Evolutionary conservation across 2,329 filamentous ascomycete genomes (phyloP).

Genomic region (Pseudophaeomoniella oleicola): DNA sequence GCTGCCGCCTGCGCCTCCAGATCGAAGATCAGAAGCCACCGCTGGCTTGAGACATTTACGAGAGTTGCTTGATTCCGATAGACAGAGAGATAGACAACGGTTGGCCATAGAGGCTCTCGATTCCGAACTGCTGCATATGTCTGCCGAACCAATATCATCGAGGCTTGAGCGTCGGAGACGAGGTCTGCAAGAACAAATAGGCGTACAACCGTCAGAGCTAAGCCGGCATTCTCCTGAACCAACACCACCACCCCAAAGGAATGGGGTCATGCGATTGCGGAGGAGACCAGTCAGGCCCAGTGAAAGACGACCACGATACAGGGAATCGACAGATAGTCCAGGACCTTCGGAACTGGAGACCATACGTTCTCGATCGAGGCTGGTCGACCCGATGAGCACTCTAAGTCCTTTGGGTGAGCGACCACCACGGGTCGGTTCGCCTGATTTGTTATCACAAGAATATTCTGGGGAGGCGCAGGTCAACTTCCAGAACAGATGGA

Average conservation of each 20-base stretch:
- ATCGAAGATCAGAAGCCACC: slow-evolving; percentile 9
- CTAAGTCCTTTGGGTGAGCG: background rate
- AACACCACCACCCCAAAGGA: background rate
- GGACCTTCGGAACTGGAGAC: slow-evolving; percentile 1
- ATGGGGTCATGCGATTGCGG: slow-evolving; percentile 8
- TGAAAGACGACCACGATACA: slow-evolving; percentile 10
- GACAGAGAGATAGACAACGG: slow-evolving; percentile 16
- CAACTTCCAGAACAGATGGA: slow-evolving; percentile 26
- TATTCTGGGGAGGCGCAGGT: slow-evolving; percentile 2
- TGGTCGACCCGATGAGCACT: background rate
- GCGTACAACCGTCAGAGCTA: slow-evolving; percentile 3
- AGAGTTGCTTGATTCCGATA: slow-evolving; percentile 22
- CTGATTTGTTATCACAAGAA: slow-evolving; percentile 1
- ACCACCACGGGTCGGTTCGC: slow-evolving; percentile 1
- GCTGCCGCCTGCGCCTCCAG: slow-evolving; percentile 8
- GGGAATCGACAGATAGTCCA: slow-evolving; percentile 8
- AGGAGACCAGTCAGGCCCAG: slow-evolving; percentile 14
- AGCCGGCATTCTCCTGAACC: background rate
- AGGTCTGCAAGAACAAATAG: slow-evolving; percentile 5
- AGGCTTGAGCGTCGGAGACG: slow-evolving; percentile 7
- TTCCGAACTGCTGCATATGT: slow-evolving; percentile 14
- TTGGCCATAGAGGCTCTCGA: slow-evolving; percentile 24
- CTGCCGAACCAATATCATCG: slow-evolving; percentile 2
- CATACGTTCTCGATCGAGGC: background rate
- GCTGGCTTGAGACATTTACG: slow-evolving; percentile 22